Evolutionary conservation across 148 eudicot genomes (phyloP), one percentile per base, ranked within the genome.

Genomic region (Spergularia bocconei): DNA sequence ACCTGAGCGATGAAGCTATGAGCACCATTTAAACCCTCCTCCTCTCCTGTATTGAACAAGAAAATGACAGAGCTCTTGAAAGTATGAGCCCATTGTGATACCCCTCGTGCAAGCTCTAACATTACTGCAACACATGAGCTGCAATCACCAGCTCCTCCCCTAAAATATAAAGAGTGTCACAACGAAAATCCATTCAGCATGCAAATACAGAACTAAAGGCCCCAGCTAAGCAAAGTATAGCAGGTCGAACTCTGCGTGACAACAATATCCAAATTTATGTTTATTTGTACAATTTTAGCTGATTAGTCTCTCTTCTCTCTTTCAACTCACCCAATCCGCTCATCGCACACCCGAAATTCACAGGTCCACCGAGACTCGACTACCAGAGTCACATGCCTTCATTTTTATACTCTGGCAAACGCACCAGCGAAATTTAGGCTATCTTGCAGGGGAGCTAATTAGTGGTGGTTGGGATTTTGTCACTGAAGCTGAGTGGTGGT

Each of bases 111-210:
- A 82, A 95, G 93, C 88, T 95, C 98, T 70, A 95, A 74, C 96
- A 95, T 95, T 67, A 92, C 97, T 76, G 97, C 90, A 63, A 92
- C 83, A 82, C 98, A 90, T 70, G 98, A 95, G 84, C 98, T 92
- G 87, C 96, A 92, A 82, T 95, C 98, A 65, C 97, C 97, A 80
- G 98, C 98, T 79, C 98, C 98, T 79, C 92, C 97, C 87, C 98
- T 94, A 64, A 19, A 79, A 70, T 54, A 81, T 33, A 70, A 55
- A 74, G 55, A 44, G 29, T 47, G 29, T 55, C 11, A 17, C 60
- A 38, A 33, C 52, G 20, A 52, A 61, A 63, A 51, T 52, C 9
- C 25, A 67, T n/a, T 50, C 13, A 60, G 55, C 52, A 38, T 39
- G 60, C 16, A 70, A 53, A 61, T 44, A 60, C 66, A n/a, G 12